These are phyloP conservation scores for Helotiales sp. DNA, from an alignment of 2,329 filamentous ascomycete genomes.

Conservation along the genomic window DNA sequence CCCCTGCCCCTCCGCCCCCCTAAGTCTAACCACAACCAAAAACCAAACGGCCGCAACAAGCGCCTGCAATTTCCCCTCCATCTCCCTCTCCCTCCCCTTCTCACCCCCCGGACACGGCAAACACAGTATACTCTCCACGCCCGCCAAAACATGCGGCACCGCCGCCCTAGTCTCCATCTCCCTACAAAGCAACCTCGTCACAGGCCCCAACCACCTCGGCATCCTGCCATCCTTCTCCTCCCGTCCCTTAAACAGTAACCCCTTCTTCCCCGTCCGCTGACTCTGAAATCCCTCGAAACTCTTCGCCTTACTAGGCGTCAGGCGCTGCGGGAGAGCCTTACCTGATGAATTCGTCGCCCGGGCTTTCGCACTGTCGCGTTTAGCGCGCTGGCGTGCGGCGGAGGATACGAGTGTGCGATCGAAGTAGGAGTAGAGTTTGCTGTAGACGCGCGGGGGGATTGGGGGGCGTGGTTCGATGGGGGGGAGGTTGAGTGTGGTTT, in stretches of 20 bases:
- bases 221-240: constrained; percentile 41
- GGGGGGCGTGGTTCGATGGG: constrained; percentile 77
- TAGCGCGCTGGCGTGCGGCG: constrained; percentile 32
- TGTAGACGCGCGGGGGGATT: constrained; percentile 80
- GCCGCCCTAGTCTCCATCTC: constrained; percentile 64
- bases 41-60: constrained; percentile 66
- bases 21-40: constrained; percentile 60
- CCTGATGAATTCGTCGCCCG: not conserved
- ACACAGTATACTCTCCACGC: constrained; percentile 60
- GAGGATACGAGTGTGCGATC: constrained; percentile 68
- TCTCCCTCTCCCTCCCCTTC: constrained; percentile 14
- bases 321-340: constrained; percentile 32
- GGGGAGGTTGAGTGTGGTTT: constrained; percentile 76
- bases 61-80: constrained; percentile 52
- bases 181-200: constrained; percentile 68
- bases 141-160: constrained; percentile 75
- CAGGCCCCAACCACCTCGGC: constrained; percentile 72
- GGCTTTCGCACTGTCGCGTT: constrained; percentile 17
- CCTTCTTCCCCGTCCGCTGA: constrained; percentile 37
- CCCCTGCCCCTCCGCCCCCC: constrained; percentile 43
- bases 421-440: constrained; percentile 80
- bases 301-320: constrained; percentile 54
- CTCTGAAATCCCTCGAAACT: constrained; percentile 47
- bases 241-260: constrained; percentile 30
- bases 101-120: constrained; percentile 34